Evolutionary conservation across 371 early-diverging fungal genomes (phyloP).

Genomic region (Rhizomucor pusillus): DNA sequence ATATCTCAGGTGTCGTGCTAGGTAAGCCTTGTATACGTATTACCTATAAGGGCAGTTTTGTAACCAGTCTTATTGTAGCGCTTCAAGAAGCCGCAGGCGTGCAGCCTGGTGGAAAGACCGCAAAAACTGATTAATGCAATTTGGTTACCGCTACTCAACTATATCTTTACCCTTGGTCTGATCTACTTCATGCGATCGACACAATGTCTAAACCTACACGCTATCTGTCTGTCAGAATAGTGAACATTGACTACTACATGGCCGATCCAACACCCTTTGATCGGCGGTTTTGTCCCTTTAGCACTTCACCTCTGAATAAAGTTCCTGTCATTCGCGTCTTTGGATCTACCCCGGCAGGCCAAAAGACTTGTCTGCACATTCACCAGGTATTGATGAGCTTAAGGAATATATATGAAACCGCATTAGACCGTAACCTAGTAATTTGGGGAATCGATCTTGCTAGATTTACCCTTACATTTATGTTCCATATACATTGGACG

Average conservation of each 20-base stretch:
- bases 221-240: conserved; percentile 55
- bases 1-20: conserved; percentile 36
- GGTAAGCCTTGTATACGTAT: conserved; percentile 19
- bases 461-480: conserved; percentile 82
- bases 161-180: too few relatives aligned
- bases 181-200: too few relatives aligned
- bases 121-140: too few relatives aligned
- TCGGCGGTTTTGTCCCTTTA: conserved; percentile 38
- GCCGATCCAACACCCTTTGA: conserved; percentile 57
- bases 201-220: too few relatives aligned
- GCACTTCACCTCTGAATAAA: conserved; percentile 27
- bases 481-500: conserved; percentile 46
- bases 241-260: conserved; percentile 64
- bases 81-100: too few relatives aligned
- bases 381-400: conserved; percentile 54
- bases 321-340: conserved; percentile 85
- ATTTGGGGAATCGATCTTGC: neutral
- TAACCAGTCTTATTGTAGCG: too few relatives aligned
- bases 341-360: conserved; percentile 69
- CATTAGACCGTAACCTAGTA: too few relatives aligned
- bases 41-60: too few relatives aligned
- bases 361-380: conserved; percentile 78
- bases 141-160: too few relatives aligned
- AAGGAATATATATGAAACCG: neutral
- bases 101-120: too few relatives aligned